These are phyloP conservation scores for Paracorniculantispora psalliotae DNA, from an alignment of 2,329 filamentous ascomycete genomes.

Conservation along the genomic window DNA sequence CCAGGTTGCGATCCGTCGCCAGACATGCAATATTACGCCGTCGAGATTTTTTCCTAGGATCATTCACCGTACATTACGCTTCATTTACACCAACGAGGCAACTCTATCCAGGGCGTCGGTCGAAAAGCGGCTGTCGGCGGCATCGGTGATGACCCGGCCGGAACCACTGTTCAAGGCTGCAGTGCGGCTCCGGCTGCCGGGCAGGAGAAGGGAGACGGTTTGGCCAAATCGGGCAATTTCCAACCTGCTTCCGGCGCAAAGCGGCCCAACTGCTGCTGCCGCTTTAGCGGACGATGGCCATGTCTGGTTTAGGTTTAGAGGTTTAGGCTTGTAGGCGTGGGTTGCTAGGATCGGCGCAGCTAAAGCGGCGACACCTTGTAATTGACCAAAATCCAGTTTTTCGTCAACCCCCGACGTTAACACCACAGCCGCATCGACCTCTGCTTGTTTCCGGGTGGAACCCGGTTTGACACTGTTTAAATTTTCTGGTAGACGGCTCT, in stretches of 20 bases:
- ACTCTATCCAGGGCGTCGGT: not conserved
- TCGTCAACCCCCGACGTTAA: not conserved
- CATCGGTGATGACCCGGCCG: conserved; percentile 16
- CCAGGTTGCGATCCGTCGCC: not conserved
- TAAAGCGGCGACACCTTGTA: conserved; percentile 3
- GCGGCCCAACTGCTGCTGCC: not conserved
- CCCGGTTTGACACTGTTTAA: not conserved
- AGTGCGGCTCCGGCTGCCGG: conserved; percentile 18
- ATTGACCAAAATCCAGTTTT: not conserved
- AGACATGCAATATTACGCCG: not conserved
- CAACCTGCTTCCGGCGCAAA: not conserved
- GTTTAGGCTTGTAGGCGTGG: not conserved
- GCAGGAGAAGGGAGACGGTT: conserved; percentile 10
- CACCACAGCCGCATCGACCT: not conserved
- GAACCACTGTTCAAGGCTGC: not conserved
- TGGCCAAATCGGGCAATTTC: conserved; percentile 9
- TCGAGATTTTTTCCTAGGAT: not conserved
- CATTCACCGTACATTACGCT: not conserved
- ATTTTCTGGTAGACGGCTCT: conserved; percentile 4
- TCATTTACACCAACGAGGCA: not conserved
- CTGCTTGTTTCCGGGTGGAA: conserved; percentile 7
- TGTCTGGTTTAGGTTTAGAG: not conserved
- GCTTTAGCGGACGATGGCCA: not conserved
- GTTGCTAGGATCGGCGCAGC: too few species aligned
- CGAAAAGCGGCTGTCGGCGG: conserved; percentile 23